phyloP scores from a whole-genome alignment of 768 basidiomycete genomes.

The Kwoniella dendrophila region DNA sequence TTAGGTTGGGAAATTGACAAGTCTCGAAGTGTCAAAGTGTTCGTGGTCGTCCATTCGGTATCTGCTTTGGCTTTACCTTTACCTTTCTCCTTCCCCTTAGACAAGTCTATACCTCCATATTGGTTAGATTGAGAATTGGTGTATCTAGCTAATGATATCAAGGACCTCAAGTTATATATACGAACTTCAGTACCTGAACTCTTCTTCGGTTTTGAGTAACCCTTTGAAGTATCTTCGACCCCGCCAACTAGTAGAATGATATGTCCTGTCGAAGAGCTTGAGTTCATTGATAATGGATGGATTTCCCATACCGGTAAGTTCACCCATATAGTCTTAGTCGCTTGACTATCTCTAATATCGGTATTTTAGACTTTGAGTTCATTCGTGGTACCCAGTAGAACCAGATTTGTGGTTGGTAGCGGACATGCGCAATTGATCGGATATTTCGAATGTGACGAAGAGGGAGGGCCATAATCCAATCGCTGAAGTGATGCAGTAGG shows the following conservation, averaged over 20 bases:
- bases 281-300: slow-evolving; percentile 4
- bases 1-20: neutral
- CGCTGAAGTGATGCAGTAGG: slow-evolving; percentile 11
- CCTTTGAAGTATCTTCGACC: slow-evolving; percentile 10
- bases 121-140: slow-evolving; percentile 5
- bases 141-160: slow-evolving; percentile 29
- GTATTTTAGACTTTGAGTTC: slow-evolving; percentile 26
- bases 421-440: slow-evolving; percentile 25
- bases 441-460: slow-evolving; percentile 18
- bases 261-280: slow-evolving; percentile 13
- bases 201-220: slow-evolving; percentile 15
- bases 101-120: slow-evolving; percentile 8
- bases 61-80: slow-evolving; percentile 9
- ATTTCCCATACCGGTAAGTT: slow-evolving; percentile 36
- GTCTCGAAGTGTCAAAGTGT: slow-evolving; percentile 14
- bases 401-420: slow-evolving; percentile 13
- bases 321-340: slow-evolving; percentile 24
- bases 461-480: slow-evolving; percentile 26
- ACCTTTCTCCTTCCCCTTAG: neutral
- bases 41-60: slow-evolving; percentile 12
- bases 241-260: slow-evolving; percentile 29
- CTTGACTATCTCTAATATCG: slow-evolving; percentile 5
- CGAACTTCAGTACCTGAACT: slow-evolving; percentile 21
- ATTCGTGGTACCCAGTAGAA: slow-evolving; percentile 29
- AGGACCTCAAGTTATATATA: slow-evolving; percentile 21